phyloP scores from a whole-genome alignment of 2,329 filamentous ascomycete species.

The Leptographium wingfieldii region DNA sequence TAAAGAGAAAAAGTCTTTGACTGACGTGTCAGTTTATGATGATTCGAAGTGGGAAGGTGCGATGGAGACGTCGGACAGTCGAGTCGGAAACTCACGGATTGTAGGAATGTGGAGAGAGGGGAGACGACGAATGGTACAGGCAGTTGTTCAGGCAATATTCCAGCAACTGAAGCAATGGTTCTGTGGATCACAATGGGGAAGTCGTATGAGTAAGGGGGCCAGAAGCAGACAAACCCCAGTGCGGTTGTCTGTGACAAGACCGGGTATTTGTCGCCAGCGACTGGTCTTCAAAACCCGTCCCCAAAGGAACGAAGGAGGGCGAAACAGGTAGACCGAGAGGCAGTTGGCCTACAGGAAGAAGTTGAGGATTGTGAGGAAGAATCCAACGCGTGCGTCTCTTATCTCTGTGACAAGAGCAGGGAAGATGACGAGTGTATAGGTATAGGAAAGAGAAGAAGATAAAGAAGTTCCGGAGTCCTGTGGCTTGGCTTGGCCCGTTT shows the following conservation, averaged over 20 bases:
- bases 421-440: not conserved
- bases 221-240: slow-evolving; percentile 8
- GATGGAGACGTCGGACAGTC: not conserved
- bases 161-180: slow-evolving; percentile 16
- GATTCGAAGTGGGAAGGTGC: not conserved
- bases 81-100: not conserved
- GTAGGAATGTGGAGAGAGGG: not conserved
- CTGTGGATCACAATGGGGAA: not conserved
- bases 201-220: not conserved
- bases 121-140: not conserved
- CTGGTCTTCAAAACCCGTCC: not conserved
- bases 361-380: not conserved
- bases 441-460: not conserved
- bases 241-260: slow-evolving; percentile 15
- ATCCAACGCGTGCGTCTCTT: not conserved
- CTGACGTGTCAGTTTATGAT: not conserved
- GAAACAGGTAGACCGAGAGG: not conserved
- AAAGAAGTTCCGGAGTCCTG: slow-evolving; percentile 2
- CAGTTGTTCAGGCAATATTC: slow-evolving; percentile 18
- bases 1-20: not conserved
- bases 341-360: not conserved
- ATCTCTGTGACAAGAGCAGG: not conserved
- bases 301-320: not conserved
- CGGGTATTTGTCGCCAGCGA: slow-evolving; percentile 11
- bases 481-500: slow-evolving; percentile 1